Base-by-base conservation (phyloP, 495 filamentous ascomycete species). In the Aspergillus nidulans region DNA sequence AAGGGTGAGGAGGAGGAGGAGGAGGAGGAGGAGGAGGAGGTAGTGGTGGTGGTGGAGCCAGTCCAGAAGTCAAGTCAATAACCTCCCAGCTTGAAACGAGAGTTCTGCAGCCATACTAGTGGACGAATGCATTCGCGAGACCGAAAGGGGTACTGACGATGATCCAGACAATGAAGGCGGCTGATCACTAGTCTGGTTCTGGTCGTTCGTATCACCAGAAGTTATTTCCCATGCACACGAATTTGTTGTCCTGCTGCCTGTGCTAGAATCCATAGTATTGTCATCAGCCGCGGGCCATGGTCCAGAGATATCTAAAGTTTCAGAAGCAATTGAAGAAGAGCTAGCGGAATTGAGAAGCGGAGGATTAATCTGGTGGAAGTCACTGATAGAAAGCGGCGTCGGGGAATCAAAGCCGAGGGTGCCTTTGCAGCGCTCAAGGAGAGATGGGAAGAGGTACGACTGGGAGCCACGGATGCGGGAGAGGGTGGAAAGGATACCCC, bases 401-500 rank as follows among this genome's bases (percentile, higher is more conserved):
- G 67, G 56, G 38, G 61, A 64, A 15, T 72, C 69, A 3, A 74
- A 52, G 23, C 66, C 69, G 0, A 74, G 57, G 1, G 70, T 63
- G n/a, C 55, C 57, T 28, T 69, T 69, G 44, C 66, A 69, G 10
- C 69, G 70, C 19, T 71, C 71, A 10, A 76, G 24, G 1, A 76
- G 56, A 6, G 61, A 34, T 0, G 73, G 71, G 32, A 74, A 72
- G n/a, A 74, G 64, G 51, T 76, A 72, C 0, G 73, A 76, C 18
- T 70, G 66, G n/a, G 73, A 76, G 39, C 73, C 73, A 8, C 73
- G 71, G 39, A 74, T 76, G 23, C 69, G 71, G 12, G 70, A 69
- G 0, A 76, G 59, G 1, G 70, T 74, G 40, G 69, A 65, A 13
- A 76, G 62, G 20, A 76, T 73, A 13, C 71, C 71, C 73, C 71